Evolutionary conservation across 495 filamentous ascomycete species (phyloP), one percentile per base, ranked within the genome.

Genomic region (Talaromyces stipitatus): DNA sequence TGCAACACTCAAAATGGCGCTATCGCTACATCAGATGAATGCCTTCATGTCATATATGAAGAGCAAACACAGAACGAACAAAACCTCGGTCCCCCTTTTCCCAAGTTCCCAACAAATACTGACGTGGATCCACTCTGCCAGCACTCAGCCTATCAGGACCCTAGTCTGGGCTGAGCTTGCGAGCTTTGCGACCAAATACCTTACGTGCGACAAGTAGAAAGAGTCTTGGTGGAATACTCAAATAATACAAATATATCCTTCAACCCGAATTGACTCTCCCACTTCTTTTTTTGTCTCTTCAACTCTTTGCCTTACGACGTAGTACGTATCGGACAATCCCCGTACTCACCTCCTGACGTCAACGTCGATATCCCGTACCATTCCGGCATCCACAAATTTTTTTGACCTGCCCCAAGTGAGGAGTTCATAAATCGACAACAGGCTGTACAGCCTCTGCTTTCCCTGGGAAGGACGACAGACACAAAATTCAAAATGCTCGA

Each of bases 401-500:
- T 36, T 54, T 33, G n/a, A 41, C 16, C 36, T 41, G 36, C 7
- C 36, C 32, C 36, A 41, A 41, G 36, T 41, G 36, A 41, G n/a
- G 18, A 41, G 36, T 41, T 29, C 11, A 18, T n/a, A 5, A 41
- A 41, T 41, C 16, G n/a, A 9, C 33, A n/a, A n/a, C 36, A 18
- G 36, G 36, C 36, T 41, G 2, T 18, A 41, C n/a, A 41, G 36
- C 36, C 36, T 41, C 16, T n/a, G n/a, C 16, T 41, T 9, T 41
- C n/a, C 36, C 18, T 16, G 36, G 9, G 36, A 41, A 18, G 8
- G 36, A 18, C 36, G 9, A n/a, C n/a, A n/a, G n/a, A n/a, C n/a
- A n/a, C n/a, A n/a, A n/a, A n/a, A n/a, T n/a, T 41, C 50, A 55
- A 55, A 2, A 57, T 57, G 55, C 16, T 57, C 20, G 55, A 57